phyloP scores from a whole-genome alignment of 2,329 filamentous ascomycete genomes.

The Clonostachys sp. region DNA sequence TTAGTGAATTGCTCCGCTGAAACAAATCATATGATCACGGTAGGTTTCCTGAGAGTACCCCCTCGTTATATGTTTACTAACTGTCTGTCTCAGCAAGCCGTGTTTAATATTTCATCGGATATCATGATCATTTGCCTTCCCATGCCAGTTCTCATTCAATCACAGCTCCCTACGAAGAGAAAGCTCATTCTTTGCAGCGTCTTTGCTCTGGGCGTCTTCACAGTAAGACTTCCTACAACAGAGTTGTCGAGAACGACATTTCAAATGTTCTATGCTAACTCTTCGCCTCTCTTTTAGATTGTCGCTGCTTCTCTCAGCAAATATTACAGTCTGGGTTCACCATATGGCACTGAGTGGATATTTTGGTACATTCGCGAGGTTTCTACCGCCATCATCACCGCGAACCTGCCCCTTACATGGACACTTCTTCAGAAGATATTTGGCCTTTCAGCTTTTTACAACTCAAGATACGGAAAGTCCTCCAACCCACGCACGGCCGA shows the following conservation, averaged over 20 bases:
- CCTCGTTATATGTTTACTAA: no score
- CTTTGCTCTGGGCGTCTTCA: slow-evolving; percentile 40
- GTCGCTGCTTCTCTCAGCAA: slow-evolving; percentile 17
- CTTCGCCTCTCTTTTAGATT: background rate
- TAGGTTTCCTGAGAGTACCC: no score
- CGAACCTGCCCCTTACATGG: slow-evolving; percentile 35
- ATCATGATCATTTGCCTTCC: slow-evolving; percentile 54
- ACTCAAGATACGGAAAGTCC: slow-evolving; percentile 5
- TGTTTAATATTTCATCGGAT: slow-evolving; percentile 57
- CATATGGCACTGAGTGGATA: slow-evolving; percentile 29
- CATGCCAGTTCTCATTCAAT: slow-evolving; percentile 45
- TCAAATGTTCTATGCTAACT: background rate
- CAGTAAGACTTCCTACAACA: slow-evolving; percentile 22
- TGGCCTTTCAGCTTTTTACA: slow-evolving; percentile 22
- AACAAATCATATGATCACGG: no score
- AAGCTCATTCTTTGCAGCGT: slow-evolving; percentile 45
- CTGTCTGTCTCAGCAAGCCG: slow-evolving; percentile 12
- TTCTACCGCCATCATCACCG: slow-evolving; percentile 34
- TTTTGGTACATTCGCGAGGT: slow-evolving; percentile 38
- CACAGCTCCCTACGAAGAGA: slow-evolving; percentile 42
- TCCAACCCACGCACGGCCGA: no score
- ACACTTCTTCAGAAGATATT: slow-evolving; percentile 28
- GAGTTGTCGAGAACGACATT: background rate
- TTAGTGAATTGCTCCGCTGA: no score
- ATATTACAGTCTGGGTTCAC: slow-evolving; percentile 32